Conservation (phyloP, 139 green algal genomes). For the Micromonas pusilla region DNA sequence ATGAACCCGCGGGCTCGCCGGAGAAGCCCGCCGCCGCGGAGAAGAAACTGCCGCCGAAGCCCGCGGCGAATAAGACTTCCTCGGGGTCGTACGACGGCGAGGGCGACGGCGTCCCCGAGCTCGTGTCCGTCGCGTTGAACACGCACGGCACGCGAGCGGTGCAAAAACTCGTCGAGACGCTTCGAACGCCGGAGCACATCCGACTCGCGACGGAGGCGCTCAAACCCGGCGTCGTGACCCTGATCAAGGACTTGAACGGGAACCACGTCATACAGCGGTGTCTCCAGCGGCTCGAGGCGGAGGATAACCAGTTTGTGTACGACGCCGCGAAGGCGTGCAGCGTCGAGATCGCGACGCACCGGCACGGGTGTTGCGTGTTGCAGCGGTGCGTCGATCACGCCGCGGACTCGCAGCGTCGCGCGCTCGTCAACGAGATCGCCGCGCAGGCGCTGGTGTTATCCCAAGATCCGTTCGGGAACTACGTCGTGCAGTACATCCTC, state of each 20-base stretch:
- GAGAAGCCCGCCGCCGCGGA: neutral
- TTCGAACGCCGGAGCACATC: constrained; percentile 58
- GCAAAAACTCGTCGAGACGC: constrained; percentile 91
- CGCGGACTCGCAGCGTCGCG: constrained; percentile 60
- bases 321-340: constrained; percentile 73
- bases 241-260: constrained; percentile 97
- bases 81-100: neutral
- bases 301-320: constrained; percentile 84
- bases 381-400: constrained; percentile 98
- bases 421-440: constrained; percentile 75
- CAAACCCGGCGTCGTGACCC: constrained; percentile 71
- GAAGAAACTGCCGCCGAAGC: no score
- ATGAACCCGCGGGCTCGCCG: neutral
- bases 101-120: neutral
- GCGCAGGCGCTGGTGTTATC: constrained; percentile 72
- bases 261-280: constrained; percentile 99
- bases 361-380: constrained; percentile 97
- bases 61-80: no score
- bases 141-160: constrained; percentile 90
- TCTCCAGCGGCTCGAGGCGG: constrained; percentile 58
- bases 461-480: constrained; percentile 86
- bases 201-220: constrained; percentile 74
- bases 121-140: constrained; percentile 27
- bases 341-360: constrained; percentile 90
- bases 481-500: constrained; percentile 97